phyloP scores from a whole-genome alignment of 1,284 basidiomycete genomes.

The Porogramme epimiltina region DNA sequence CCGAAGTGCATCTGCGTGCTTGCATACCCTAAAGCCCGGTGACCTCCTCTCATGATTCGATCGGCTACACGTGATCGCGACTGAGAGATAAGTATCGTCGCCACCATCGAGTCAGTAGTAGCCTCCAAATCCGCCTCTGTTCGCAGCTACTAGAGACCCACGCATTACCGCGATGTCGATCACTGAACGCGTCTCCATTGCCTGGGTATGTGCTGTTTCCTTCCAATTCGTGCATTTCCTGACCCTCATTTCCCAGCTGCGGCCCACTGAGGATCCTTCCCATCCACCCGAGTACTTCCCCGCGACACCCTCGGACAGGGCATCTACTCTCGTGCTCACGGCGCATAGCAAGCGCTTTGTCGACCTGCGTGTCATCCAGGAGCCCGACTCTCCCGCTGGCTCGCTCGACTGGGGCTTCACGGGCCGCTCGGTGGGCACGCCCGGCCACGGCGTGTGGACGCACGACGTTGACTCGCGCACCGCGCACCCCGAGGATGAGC shows the following conservation, averaged over 20 bases:
- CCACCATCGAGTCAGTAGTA: too few relatives aligned
- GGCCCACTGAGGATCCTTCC: not conserved
- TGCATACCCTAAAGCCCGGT: too few relatives aligned
- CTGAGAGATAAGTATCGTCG: too few relatives aligned
- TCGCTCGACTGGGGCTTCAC: constrained; percentile 18
- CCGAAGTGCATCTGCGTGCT: too few relatives aligned
- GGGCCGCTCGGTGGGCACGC: constrained; percentile 15
- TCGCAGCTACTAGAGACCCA: too few relatives aligned
- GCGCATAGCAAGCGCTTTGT: constrained; percentile 14
- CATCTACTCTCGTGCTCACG: constrained; percentile 21
- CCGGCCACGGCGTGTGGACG: constrained; percentile 15
- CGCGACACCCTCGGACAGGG: constrained; percentile 15
- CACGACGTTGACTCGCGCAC: constrained; percentile 24
- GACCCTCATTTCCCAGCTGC: too few relatives aligned
- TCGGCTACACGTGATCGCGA: too few relatives aligned
- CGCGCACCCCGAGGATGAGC: constrained; percentile 8
- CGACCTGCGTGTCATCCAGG: constrained; percentile 16
- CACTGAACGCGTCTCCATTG: constrained; percentile 18
- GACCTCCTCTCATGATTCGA: too few relatives aligned
- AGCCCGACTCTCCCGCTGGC: not conserved
- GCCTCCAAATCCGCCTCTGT: too few relatives aligned
- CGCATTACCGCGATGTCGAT: constrained; percentile 13
- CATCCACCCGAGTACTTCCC: constrained; percentile 12
- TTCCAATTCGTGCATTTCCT: not conserved
- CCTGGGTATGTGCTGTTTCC: constrained; percentile 10